Percentiles rank a stretch among this genome's conserved stretches.
phyloP scores from a whole-genome alignment of 1,284 basidiomycete species.

The Mycosarcoma mackinlayi region DNA sequence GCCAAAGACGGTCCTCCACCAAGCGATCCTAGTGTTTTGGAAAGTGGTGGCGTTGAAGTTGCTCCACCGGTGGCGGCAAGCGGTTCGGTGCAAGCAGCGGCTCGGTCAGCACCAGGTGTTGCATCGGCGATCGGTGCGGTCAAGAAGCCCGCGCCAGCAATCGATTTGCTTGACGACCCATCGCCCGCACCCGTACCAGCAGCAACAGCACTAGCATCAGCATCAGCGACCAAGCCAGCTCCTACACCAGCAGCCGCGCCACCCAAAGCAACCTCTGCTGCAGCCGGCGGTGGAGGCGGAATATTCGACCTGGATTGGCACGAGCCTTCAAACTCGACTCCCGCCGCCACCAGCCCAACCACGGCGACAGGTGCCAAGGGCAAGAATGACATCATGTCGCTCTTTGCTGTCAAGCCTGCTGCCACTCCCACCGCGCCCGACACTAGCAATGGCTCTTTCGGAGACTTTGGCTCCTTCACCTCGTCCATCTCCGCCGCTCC shows the following conservation, averaged over 20 bases:
- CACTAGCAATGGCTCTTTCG: constrained; percentile 10
- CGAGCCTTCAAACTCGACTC: constrained; percentile 61
- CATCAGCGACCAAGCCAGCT: constrained; percentile 18
- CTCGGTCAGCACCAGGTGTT: neutral
- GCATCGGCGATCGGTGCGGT: constrained; percentile 2
- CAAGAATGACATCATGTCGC: constrained; percentile 86
- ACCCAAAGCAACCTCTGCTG: constrained; percentile 58
- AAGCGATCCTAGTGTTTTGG: constrained; percentile 82
- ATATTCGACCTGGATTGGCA: constrained; percentile 86
- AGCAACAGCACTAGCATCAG: constrained; percentile 2
- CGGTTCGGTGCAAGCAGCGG: neutral
- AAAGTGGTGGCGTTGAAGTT: constrained; percentile 70
- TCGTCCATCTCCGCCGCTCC: constrained; percentile 1
- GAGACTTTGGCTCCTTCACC: constrained; percentile 35
- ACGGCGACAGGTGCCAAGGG: constrained; percentile 69
- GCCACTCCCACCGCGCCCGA: constrained; percentile 1
- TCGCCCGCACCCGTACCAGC: constrained; percentile 14
- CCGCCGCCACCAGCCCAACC: constrained; percentile 55
- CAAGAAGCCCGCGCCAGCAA: constrained; percentile 7
- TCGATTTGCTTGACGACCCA: constrained; percentile 42
- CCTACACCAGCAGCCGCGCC: constrained; percentile 17
- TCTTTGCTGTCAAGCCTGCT: constrained; percentile 72
- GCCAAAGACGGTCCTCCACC: constrained; percentile 88
- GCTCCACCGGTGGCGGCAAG: constrained; percentile 8
- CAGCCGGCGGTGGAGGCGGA: constrained; percentile 73